Percentiles rank a stretch among this genome's conserved stretches.
phyloP scores from a whole-genome alignment of 164 flowering plant genomes.

The Liriodendron chinense region DNA sequence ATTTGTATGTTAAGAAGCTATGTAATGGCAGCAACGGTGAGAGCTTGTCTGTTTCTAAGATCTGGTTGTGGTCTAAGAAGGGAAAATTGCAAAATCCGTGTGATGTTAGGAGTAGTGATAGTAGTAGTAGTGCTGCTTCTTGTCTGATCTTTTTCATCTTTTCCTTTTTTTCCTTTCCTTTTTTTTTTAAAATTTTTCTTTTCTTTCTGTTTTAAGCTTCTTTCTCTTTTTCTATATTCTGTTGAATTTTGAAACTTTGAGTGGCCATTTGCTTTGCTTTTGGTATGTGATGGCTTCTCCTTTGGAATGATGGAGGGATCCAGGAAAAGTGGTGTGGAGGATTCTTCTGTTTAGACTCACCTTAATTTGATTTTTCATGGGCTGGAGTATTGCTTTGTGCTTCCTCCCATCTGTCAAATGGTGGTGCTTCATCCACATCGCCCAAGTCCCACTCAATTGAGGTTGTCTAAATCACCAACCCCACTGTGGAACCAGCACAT shows the following conservation, averaged over 20 bases:
- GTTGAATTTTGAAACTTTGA: not conserved
- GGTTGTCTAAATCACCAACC: too few relatives aligned
- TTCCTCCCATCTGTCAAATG: too few relatives aligned
- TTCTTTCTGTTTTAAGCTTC: slow-evolving; percentile 7
- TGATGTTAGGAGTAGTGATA: slow-evolving; percentile 11
- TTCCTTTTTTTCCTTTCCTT: too few relatives aligned
- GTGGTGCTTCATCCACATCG: too few relatives aligned
- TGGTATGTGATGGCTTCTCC: slow-evolving; percentile 10
- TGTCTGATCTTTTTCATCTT: not conserved
- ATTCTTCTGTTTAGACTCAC: slow-evolving; percentile 16
- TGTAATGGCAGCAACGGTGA: slow-evolving; percentile 54
- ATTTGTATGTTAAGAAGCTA: slow-evolving; percentile 52
- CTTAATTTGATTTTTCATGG: slow-evolving; percentile 6
- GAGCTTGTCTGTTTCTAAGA: slow-evolving; percentile 87
- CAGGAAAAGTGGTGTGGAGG: slow-evolving; percentile 18
- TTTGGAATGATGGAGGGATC: slow-evolving; percentile 25
- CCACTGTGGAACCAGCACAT: too few relatives aligned
- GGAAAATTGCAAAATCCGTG: slow-evolving; percentile 36
- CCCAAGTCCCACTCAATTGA: too few relatives aligned
- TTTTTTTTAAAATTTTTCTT: not conserved
- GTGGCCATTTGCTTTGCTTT: slow-evolving; percentile 20
- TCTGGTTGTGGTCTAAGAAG: slow-evolving; percentile 89
- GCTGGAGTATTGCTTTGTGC: too few relatives aligned
- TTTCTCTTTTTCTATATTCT: not conserved
- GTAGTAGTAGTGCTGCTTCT: not conserved